Percentiles rank a stretch among this genome's conserved stretches.
Conservation (phyloP, 768 basidiomycete species). For the Neoboletus subvelutipes region DNA sequence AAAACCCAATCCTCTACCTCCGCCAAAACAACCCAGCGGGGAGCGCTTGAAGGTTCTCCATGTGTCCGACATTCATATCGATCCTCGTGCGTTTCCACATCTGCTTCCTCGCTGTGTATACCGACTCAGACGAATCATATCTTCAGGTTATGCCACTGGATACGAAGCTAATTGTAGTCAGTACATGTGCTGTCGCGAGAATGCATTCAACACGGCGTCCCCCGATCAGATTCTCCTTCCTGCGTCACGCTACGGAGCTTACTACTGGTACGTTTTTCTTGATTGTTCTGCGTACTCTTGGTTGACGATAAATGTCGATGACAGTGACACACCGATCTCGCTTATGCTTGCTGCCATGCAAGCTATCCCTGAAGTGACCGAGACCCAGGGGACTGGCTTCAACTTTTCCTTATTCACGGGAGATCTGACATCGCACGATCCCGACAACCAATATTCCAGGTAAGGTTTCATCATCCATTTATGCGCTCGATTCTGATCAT, state of each 20-base stretch:
- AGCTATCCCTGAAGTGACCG: slow-evolving; percentile 64
- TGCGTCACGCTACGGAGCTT: slow-evolving; percentile 63
- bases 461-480: slow-evolving; percentile 18
- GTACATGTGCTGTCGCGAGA: slow-evolving; percentile 60
- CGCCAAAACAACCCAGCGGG: slow-evolving; percentile 41
- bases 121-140: not conserved
- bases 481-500: not conserved
- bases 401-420: slow-evolving; percentile 70
- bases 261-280: slow-evolving; percentile 8
- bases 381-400: slow-evolving; percentile 58
- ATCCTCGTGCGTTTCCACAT: slow-evolving; percentile 40
- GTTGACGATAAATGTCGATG: not conserved
- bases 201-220: slow-evolving; percentile 45
- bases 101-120: too few species aligned
- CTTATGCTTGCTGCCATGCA: slow-evolving; percentile 57
- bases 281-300: too few species aligned
- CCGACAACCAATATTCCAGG: slow-evolving; percentile 64
- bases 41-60: slow-evolving; percentile 49
- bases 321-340: slow-evolving; percentile 59
- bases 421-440: slow-evolving; percentile 71
- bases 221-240: slow-evolving; percentile 48
- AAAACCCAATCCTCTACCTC: slow-evolving; percentile 47
- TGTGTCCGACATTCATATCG: slow-evolving; percentile 50
- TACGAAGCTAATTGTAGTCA: slow-evolving; percentile 68
- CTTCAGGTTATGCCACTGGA: slow-evolving; percentile 62